Conservation (phyloP, 2,329 filamentous ascomycete genomes). For the Colletotrichum caudatum region DNA sequence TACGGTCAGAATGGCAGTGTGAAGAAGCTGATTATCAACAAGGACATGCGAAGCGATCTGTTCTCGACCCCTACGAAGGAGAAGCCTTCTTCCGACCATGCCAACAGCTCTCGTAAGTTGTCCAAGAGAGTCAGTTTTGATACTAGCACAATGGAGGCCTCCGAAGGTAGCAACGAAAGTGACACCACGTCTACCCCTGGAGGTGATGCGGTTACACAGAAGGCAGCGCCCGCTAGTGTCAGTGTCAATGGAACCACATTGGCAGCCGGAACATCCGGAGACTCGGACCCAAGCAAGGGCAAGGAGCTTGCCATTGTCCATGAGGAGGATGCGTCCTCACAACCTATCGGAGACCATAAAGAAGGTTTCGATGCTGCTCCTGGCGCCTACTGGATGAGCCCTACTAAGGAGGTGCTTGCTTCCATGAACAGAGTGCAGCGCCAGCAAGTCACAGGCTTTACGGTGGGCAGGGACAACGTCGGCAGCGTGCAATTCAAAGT, state of each 20-base stretch:
- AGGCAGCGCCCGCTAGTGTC: conserved; percentile 12
- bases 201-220: conserved; percentile 13
- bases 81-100: conserved; percentile 55
- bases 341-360: conserved; percentile 46
- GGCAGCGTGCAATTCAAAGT: conserved; percentile 86
- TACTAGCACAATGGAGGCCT: conserved; percentile 64
- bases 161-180: conserved; percentile 27
- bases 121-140: conserved; percentile 96
- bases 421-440: conserved; percentile 85
- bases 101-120: conserved; percentile 65
- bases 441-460: conserved; percentile 78
- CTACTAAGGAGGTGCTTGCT: conserved; percentile 78
- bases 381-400: conserved; percentile 90
- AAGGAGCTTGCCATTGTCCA: conserved; percentile 84
- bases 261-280: conserved; percentile 56
- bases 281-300: conserved; percentile 78
- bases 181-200: conserved; percentile 13
- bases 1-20: conserved; percentile 78
- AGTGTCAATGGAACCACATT: conserved; percentile 43
- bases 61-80: conserved; percentile 72
- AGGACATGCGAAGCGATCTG: conserved; percentile 80
- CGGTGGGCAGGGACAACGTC: conserved; percentile 84
- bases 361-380: conserved; percentile 61
- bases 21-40: conserved; percentile 94
- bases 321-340: conserved; percentile 68